Base-by-base conservation (phyloP, 371 early-diverging fungal species). In the Catenaria anguillulae region DNA sequence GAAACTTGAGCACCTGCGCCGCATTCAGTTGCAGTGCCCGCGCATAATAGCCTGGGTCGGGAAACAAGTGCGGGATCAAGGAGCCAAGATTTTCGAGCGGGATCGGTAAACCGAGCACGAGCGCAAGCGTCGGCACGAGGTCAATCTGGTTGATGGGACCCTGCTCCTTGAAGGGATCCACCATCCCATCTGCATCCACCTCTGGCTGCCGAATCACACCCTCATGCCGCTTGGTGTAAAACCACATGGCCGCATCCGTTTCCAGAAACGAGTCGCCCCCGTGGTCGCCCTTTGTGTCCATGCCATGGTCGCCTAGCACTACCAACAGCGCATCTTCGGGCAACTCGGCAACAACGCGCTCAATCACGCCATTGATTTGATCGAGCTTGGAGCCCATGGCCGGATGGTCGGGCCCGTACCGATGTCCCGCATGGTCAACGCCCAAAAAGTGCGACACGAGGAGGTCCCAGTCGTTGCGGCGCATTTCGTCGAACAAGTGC, bases 281-380 rank as follows among this genome's bases (percentile, higher is more conserved):
- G 66, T 99, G 99, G 67, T 97, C 95, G 2, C 99, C 99, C 66
- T 93, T 88, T n/a, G 78, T 69, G 42, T 92, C 93, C 92, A 98
- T 97, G 23, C 99, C 99, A 68, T 99, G 99, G 72, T 99, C 99
- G 29, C 98, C 98, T 74, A 95, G 82, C n/a, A 98, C 85, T 19
- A 93, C 77, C 17, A 98, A 75, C 12, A 93, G 67, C 0, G 98
- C 92, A 23, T 93, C 87, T 10, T 90, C 73, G 63, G 88, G 87
- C n/a, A 97, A 73, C 24, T 73, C 70, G 0, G 75, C 66, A 33
- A 90, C 73, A 3, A 93, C 68, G 2, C 79, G 70, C 42, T 78
- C 73, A 23, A 98, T 71, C 31, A 92, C 79, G 10, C 67, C 65
- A 73, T 98, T 86, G 83, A 94, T 87, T 69, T 96, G 84, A 0